Evolutionary conservation across 768 basidiomycete genomes (phyloP), one percentile per base, ranked within the genome.

Genomic region (Amanita phalloides): DNA sequence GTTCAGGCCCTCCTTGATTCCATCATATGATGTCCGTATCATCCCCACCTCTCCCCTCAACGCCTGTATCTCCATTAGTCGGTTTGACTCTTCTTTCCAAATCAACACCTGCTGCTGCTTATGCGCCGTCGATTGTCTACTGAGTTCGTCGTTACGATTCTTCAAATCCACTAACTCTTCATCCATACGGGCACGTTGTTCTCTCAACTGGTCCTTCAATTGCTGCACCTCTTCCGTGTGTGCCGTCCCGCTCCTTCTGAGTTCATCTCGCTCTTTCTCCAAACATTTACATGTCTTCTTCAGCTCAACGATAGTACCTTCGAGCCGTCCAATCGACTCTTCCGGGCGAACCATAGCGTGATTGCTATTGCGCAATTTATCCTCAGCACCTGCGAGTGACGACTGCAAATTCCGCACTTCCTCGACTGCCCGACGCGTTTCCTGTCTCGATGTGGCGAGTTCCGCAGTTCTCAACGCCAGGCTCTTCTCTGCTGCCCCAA

Each of bases 401-500:
- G 9, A 21, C 17, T 20, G 47, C 14, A 48, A 33, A 21, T 30
- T 14, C 7, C 35, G 28, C 33, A 48, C 13, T 23, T 48, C 47
- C 14, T 48, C 47, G 6, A 8, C 20, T 25, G 21, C 35, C 37
- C 11, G 30, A n/a, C 14, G 21, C 17, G 21, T 6, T 21, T 48
- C 32, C 21, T 48, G 28, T 21, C 47, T 48, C 30, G 47, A 35
- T 33, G 14, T 17, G 28, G 21, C 26, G 20, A 48, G 47, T 14
- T 48, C 47, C 47, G 17, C 21, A 6, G 8, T 10, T 13, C n/a
- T 48, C 33, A 20, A 33, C 7, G 32, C 37, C 38, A 63, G 45
- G 21, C 17, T 36, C 39, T 41, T 51, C 41, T 54, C 55, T 33
- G 56, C 50, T 9, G 55, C 56, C 39, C 53, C 49, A 36, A 61